These are phyloP conservation scores for Aschersonia sp. DNA, from an alignment of 2,329 filamentous ascomycete species.

Conservation along the genomic window DNA sequence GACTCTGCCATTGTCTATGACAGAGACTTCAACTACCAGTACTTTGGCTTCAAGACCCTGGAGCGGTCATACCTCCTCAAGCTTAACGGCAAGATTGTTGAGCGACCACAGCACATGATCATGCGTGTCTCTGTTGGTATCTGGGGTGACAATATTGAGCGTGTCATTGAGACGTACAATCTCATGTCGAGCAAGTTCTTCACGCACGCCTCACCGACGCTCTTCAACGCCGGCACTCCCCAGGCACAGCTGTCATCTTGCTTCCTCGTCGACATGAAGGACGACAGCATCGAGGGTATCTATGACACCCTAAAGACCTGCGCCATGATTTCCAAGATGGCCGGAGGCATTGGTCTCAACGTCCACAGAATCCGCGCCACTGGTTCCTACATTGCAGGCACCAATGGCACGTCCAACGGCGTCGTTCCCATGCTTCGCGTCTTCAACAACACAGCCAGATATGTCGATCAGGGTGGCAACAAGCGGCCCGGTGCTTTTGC, in stretches of 20 bases:
- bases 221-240: slow-evolving; percentile 96
- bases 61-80: slow-evolving; percentile 96
- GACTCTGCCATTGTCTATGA: slow-evolving; percentile 99
- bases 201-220: slow-evolving; percentile 91
- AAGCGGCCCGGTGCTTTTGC: slow-evolving; percentile 97
- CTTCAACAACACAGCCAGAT: slow-evolving; percentile 98
- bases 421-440: slow-evolving; percentile 96
- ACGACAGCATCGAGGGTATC: slow-evolving; percentile 97
- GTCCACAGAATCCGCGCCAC: slow-evolving; percentile 94
- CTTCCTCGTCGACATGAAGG: slow-evolving; percentile 99
- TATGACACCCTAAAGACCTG: slow-evolving; percentile 99
- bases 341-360: slow-evolving; percentile 93
- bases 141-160: slow-evolving; percentile 88
- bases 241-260: slow-evolving; percentile 91
- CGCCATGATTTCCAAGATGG: slow-evolving; percentile 99
- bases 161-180: slow-evolving; percentile 94
- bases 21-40: slow-evolving; percentile 99
- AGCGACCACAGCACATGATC: slow-evolving; percentile 97
- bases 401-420: slow-evolving; percentile 95
- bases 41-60: slow-evolving; percentile 98
- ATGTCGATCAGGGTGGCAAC: slow-evolving; percentile 98
- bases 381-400: slow-evolving; percentile 94
- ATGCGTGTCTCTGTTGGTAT: slow-evolving; percentile 98
- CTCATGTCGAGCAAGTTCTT: slow-evolving; percentile 98
- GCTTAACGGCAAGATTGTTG: slow-evolving; percentile 88